Evolutionary conservation across 257 asterid genomes (phyloP).

Genomic region (Linaria vulgaris): DNA sequence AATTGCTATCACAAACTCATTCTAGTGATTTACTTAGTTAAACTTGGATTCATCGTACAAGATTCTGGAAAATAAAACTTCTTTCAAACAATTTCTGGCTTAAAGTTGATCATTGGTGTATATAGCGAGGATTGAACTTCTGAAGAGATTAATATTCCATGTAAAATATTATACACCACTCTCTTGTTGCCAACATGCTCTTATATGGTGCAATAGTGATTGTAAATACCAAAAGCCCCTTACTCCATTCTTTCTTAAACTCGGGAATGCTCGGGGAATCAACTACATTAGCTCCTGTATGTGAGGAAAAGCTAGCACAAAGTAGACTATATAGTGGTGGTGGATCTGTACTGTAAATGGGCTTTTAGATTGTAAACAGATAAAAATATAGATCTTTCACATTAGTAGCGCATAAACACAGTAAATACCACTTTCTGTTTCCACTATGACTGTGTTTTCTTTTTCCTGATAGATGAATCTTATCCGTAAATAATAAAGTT

Average conservation of each 20-base stretch:
- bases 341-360: neutral
- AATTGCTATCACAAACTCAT: slow-evolving; percentile 6
- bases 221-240: neutral
- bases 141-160: neutral
- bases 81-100: slow-evolving; percentile 11
- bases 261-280: too few relatives aligned
- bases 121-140: slow-evolving; percentile 17
- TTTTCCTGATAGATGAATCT: too few relatives aligned
- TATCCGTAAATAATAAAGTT: too few relatives aligned
- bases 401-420: too few relatives aligned
- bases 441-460: too few relatives aligned
- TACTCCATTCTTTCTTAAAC: too few relatives aligned
- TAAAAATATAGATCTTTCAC: too few relatives aligned
- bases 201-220: neutral
- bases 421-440: too few relatives aligned
- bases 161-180: neutral
- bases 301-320: too few relatives aligned
- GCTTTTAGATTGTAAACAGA: neutral
- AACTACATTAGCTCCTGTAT: too few relatives aligned
- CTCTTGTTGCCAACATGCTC: too few relatives aligned
- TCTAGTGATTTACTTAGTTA: neutral
- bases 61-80: neutral
- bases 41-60: neutral
- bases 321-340: neutral
- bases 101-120: slow-evolving; percentile 9